Evolutionary conservation across 2,329 filamentous ascomycete genomes (phyloP).

Genomic region (Fusarium sp.): DNA sequence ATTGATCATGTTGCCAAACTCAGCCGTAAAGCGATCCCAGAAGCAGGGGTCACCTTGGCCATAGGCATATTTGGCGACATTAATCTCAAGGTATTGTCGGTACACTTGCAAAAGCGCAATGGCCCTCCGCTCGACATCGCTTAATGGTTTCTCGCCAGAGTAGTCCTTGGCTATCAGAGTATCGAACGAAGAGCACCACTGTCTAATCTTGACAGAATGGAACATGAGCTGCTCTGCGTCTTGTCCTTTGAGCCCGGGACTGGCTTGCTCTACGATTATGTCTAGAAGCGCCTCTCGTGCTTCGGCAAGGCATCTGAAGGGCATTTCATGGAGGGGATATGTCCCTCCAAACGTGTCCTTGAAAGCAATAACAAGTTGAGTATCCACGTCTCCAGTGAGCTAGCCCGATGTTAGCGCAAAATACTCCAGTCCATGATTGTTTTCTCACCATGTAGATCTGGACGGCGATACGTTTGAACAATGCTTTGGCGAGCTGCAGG

Average conservation of each 20-base stretch:
- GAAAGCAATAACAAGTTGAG: neutral
- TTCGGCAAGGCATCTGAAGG: conserved; percentile 6
- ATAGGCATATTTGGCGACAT: conserved; percentile 11
- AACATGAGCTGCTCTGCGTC: neutral
- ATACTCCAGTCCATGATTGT: neutral
- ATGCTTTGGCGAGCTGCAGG: neutral
- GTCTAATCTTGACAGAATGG: conserved; percentile 8
- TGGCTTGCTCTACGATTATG: conserved; percentile 17
- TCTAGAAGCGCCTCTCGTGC: conserved; percentile 21
- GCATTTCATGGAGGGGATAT: fast-evolving
- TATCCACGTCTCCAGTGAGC: conserved; percentile 22
- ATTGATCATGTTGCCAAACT: conserved; percentile 15
- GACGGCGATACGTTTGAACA: conserved; percentile 18
- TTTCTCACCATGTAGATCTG: conserved; percentile 16
- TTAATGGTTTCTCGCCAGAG: fast-evolving
- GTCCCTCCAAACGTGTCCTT: neutral
- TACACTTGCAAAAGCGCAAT: conserved; percentile 24
- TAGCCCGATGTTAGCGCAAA: neutral
- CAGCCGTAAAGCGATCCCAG: conserved; percentile 16
- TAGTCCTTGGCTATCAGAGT: neutral
- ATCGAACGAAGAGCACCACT: conserved; percentile 15
- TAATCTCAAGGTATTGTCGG: conserved; percentile 16
- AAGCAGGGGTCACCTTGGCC: conserved; percentile 27
- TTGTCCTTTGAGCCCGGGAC: conserved; percentile 21
- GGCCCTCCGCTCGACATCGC: neutral